Base-by-base conservation (phyloP, 352 stramenopile species). In the Pythium dissotocum region DNA sequence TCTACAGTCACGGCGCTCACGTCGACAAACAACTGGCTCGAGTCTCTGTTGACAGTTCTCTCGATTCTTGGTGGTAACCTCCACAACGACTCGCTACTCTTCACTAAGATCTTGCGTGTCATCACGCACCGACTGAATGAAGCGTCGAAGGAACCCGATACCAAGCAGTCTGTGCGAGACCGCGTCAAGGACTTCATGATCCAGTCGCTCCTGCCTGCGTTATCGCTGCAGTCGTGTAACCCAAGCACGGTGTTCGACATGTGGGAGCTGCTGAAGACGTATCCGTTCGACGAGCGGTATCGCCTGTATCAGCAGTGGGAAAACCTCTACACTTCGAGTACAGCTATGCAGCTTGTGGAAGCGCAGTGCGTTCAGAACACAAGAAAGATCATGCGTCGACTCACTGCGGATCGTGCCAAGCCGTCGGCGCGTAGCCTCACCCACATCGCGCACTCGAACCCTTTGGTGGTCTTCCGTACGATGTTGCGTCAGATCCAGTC, bases 401-500 rank as follows among this genome's bases (percentile, higher is more conserved):
- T 96, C 18, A 94, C 88, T 24, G 87, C 86, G 4, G 88, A 96
- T 55, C 84, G 85, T 30, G 87, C 88, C 7, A 93, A 94, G 58
- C 72, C 86, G 4, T 94, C 87, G 2, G 86, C 85, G 32, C 83
- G 88, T 7, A 83, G 73, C 35, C 58, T 96, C 26, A 94, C 88
- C 7, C 96, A 98, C 61, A 86, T 95, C 26, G 91, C 92, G 6
- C 93, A 98, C 65, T 94, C 86, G 36, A 98, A 98, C 76, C 96
- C 96, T 21, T 73, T 98, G 26, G 89, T 98, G 13, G 93, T 98
- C 14, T 98, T 98, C 66, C 89, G 85, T 24, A 97, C 92, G 14
- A 98, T 99, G 81, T 75, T 99, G 30, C 87, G 86, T 53, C 94
- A 98, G 74, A 98, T 99, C 74, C 94, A 99, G 75, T 98, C 93